These are phyloP conservation scores for Globisporangium sylvaticum DNA, from an alignment of 352 stramenopile genomes.

Conservation along the genomic window DNA sequence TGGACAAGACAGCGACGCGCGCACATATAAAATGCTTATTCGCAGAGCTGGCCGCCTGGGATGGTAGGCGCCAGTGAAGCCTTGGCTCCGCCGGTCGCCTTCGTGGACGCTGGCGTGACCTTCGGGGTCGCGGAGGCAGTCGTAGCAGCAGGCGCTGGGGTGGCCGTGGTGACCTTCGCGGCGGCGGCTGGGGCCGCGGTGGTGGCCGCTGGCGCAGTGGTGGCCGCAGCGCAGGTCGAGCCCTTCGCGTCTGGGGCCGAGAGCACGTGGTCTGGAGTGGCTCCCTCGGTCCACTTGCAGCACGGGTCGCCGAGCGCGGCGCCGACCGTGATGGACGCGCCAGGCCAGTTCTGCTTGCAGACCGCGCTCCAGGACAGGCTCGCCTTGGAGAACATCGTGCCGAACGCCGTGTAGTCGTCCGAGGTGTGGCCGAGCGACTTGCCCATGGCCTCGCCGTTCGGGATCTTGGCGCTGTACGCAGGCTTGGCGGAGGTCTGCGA, in stretches of 20 bases:
- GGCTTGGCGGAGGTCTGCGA: slow-evolving; percentile 3
- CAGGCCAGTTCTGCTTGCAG: slow-evolving; percentile 39
- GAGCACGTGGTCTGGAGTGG: slow-evolving; percentile 31
- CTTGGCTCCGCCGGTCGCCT: not conserved
- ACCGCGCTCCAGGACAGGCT: slow-evolving; percentile 32
- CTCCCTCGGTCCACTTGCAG: slow-evolving; percentile 42
- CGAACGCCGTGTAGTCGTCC: slow-evolving; percentile 43
- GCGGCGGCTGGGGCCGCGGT: slow-evolving; percentile 16
- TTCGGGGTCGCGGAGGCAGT: slow-evolving; percentile 10
- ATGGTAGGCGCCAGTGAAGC: not conserved
- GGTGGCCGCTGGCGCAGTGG: slow-evolving; percentile 17
- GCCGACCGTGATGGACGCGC: slow-evolving; percentile 34
- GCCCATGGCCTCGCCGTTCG: slow-evolving; percentile 41
- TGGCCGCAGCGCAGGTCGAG: slow-evolving; percentile 26
- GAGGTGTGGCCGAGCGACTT: slow-evolving; percentile 34
- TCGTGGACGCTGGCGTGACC: slow-evolving; percentile 13
- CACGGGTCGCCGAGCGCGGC: slow-evolving; percentile 47
- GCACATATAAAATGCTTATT: slow-evolving; percentile 5
- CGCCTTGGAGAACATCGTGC: slow-evolving; percentile 35
- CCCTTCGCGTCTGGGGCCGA: slow-evolving; percentile 30
- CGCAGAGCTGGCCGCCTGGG: slow-evolving; percentile 16
- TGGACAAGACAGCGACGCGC: not conserved
- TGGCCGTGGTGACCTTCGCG: not conserved
- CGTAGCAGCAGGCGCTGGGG: not conserved
- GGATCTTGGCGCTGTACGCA: slow-evolving; percentile 25